Base-by-base conservation (phyloP, 2,329 filamentous ascomycete species). In the Claviceps humidiphila region DNA sequence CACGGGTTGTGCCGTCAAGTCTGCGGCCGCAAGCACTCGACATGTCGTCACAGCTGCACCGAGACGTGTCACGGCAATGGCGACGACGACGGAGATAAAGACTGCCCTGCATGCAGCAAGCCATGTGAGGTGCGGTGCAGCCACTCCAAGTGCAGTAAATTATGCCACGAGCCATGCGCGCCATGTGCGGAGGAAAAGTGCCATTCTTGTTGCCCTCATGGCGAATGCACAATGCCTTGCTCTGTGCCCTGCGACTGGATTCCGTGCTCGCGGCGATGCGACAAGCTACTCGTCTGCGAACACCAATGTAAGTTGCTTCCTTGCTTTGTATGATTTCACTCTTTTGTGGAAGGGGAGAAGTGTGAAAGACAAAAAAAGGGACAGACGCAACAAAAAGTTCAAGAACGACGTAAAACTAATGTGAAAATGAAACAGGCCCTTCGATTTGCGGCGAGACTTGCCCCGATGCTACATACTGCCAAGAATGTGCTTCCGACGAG, bases 171-270 rank as follows among this genome's bases (percentile, higher is more conserved):
- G 58, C 74, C 80, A 1, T 87, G 83, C 58, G 62, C 68, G 2
- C 82, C 81, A 0, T 86, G 83, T 57, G 74, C 75, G 0, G 75
- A 80, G 55, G 63, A 65, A 20, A 56, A 61, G 1, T 86, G 82
- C 56, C 63, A 70, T 0, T 83, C 76, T 37, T 59, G 58, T 3
- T 85, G 81, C 55, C 69, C 71, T 7, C 82, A 86, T 58, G 60
- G 65, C 39, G 66, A 58, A 2, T 77, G 74, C 50, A 64, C 63
- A 0, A 71, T 80, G 70, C 78, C 78, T 3, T 87, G 84, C 55
- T 80, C 81, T 0, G 83, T 77, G 0, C 83, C 84, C 0, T 89
- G 84, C 60, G 71, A 85, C 56, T 75, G 79, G 66, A 60, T 86
- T 0, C 85, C 84, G 1, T 89, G 84, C 61, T 76, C 75, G 1